Base-by-base conservation (phyloP, 495 filamentous ascomycete genomes). In the Penicillium paxilli region DNA sequence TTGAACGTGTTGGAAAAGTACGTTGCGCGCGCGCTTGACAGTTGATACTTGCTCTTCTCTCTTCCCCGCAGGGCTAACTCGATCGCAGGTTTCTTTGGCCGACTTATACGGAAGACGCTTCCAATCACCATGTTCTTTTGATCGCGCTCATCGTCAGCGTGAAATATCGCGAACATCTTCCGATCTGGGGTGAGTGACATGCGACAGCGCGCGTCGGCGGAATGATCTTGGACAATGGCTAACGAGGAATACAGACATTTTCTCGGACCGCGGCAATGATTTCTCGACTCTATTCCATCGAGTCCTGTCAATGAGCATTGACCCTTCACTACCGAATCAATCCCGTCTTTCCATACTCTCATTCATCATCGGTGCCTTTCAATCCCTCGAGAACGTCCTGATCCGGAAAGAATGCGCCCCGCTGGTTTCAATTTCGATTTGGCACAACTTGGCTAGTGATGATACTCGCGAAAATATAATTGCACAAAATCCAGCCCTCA, bases 321-420 rank as follows among this genome's bases (percentile, higher is more conserved):
- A 97, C 64, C 72, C 73, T 30, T 88, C 90, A 4, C 71, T 96
- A 16, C 78, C 87, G 3, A 77, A 81, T 26, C 80, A 75, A 10
- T 82, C 96, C 45, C 84, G 90, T 49, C 87, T 87, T 1, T 84
- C 94, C 20, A 81, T 98, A 23, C 71, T 98, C 4, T 87, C 85
- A 12, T 96, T 96, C 68, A 81, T 96, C 52, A 92, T 96, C 49
- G 83, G 85, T 58, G 90, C 93, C 48, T 98, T 96, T 68, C 92
- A 96, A 71, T 96, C 92, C 20, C 81, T 98, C 16, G 94, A 99
- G 61, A 96, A 87, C 70, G 80, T 79, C 19, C 79, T 96, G 45
- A 88, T 98, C 24, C 83, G 94, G 44, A 98, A 96, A 65, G 93
- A 99, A 75, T 97, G 93, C 72, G 95, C 92, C 37, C 90, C 94